phyloP scores from a whole-genome alignment of 2,329 filamentous ascomycete genomes.

The Arachnomyces sp. region DNA sequence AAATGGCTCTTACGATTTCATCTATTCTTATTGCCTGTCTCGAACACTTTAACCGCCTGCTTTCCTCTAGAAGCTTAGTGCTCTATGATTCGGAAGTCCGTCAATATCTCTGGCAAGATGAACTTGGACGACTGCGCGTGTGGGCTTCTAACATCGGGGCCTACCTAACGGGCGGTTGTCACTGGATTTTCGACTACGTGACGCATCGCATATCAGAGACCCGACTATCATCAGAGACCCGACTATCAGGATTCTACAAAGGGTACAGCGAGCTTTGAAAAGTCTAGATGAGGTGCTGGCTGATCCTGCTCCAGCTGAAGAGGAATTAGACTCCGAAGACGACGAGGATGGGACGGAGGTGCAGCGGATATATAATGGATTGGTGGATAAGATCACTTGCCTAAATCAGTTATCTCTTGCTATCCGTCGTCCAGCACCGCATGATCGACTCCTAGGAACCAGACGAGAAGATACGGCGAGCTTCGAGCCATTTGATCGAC shows the following conservation, averaged over 20 bases:
- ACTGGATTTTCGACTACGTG: slow-evolving; percentile 17
- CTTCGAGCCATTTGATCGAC: slow-evolving; percentile 8
- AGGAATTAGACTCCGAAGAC: background rate
- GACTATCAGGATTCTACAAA: slow-evolving; percentile 3
- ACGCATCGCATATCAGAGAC: slow-evolving; percentile 11
- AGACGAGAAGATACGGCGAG: slow-evolving; percentile 3
- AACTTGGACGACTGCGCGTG: background rate
- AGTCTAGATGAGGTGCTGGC: background rate
- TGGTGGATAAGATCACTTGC: slow-evolving; percentile 20
- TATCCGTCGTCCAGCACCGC: slow-evolving; percentile 28
- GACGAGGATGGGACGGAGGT: slow-evolving; percentile 3
- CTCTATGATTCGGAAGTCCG: background rate
- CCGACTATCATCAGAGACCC: slow-evolving; percentile 11
- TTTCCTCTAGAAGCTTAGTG: background rate
- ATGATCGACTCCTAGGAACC: slow-evolving; percentile 21
- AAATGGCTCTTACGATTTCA: no score
- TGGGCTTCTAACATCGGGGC: slow-evolving; percentile 20
- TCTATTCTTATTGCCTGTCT: no score
- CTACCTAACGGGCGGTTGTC: slow-evolving; percentile 15
- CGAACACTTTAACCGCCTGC: background rate
- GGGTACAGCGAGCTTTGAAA: background rate
- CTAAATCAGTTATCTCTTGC: slow-evolving; percentile 29
- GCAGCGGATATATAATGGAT: background rate
- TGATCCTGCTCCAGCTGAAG: background rate
- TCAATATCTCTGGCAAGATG: slow-evolving; percentile 1